phyloP scores from a whole-genome alignment of 805 yeast genomes.

The Barnettozyma sp. region DNA sequence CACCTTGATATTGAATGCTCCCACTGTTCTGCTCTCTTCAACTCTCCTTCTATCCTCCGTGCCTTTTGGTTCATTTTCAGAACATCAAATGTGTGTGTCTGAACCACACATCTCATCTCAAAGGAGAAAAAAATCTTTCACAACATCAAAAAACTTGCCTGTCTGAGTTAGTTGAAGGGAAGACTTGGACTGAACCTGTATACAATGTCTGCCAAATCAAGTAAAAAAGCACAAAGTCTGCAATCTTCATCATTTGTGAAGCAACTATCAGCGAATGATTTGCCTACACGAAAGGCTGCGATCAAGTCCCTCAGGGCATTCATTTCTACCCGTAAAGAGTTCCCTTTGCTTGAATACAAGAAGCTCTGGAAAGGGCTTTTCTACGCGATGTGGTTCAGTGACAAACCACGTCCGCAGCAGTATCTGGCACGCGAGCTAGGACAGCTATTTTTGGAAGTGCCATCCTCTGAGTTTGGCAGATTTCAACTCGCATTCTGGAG shows the following conservation, averaged over 20 bases:
- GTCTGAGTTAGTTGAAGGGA: too few relatives aligned
- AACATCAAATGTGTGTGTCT: background rate
- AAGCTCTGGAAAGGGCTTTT: conserved; percentile 96
- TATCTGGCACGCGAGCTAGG: conserved; percentile 71
- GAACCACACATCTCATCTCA: background rate
- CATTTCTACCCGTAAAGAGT: conserved; percentile 33
- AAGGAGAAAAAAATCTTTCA: conserved; percentile 1
- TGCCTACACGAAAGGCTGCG: conserved; percentile 69
- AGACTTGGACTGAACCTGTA: too few relatives aligned
- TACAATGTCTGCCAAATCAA: too few relatives aligned
- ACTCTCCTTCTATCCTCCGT: too few relatives aligned
- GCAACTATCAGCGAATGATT: conserved; percentile 75
- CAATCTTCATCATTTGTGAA: conserved; percentile 55
- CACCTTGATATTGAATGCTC: too few relatives aligned
- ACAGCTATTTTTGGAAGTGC: conserved; percentile 39
- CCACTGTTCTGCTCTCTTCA: too few relatives aligned
- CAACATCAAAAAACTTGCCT: background rate
- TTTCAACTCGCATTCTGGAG: conserved; percentile 78
- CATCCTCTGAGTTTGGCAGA: conserved; percentile 34
- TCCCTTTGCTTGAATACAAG: conserved; percentile 43
- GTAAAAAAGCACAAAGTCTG: conserved; percentile 1
- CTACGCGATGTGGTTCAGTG: conserved; percentile 95
- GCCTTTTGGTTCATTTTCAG: too few relatives aligned
- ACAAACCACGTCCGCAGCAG: conserved; percentile 89
- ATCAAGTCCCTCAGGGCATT: conserved; percentile 56